Evolutionary conservation across 73 alveolate genomes (phyloP).

Genomic region (Symbiodinium natans): DNA sequence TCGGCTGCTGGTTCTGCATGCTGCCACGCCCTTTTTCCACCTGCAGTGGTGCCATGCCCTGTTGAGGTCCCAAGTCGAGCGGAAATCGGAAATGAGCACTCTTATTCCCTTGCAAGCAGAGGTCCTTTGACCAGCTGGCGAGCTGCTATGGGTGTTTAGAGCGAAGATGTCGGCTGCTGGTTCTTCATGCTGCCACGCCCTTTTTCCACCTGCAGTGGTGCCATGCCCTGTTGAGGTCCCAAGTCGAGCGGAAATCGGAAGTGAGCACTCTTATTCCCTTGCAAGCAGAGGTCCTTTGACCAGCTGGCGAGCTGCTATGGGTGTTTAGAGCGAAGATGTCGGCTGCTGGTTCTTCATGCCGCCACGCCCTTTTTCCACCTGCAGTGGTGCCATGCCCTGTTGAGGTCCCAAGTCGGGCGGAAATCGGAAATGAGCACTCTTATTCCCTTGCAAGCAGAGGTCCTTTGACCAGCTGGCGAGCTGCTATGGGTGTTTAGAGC

Average conservation of each 20-base stretch:
- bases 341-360: neutral
- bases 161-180: neutral
- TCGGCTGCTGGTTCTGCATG: neutral
- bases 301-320: constrained; percentile 83
- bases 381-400: neutral
- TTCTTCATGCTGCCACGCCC: neutral
- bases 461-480: constrained; percentile 53
- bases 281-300: constrained; percentile 16
- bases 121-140: constrained; percentile 64
- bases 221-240: neutral
- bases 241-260: neutral
- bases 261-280: neutral
- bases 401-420: neutral
- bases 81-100: neutral
- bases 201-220: neutral
- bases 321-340: neutral
- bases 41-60: neutral
- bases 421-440: neutral
- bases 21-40: neutral
- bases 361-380: neutral
- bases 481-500: constrained; percentile 48
- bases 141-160: constrained; percentile 57
- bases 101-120: neutral
- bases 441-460: neutral
- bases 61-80: neutral